Percentiles rank a stretch among this genome's conserved stretches.
Evolutionary conservation across 1,284 basidiomycete species (phyloP).

Genomic region (Singerocomus inundabilis): DNA sequence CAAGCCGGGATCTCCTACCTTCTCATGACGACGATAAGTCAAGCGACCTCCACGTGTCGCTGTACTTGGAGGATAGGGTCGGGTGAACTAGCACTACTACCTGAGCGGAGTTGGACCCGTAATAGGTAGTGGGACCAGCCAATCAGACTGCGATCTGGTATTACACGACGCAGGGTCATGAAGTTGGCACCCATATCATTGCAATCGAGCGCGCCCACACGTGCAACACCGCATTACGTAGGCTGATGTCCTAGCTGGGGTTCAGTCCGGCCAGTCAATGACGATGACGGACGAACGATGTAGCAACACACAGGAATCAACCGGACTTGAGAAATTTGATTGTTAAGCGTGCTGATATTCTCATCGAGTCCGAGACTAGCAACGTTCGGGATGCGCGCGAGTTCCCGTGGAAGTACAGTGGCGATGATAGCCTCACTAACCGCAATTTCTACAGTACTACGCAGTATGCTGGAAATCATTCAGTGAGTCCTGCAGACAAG

Average conservation of each 20-base stretch:
- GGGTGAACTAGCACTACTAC: no score
- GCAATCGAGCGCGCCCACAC: conserved; percentile 69
- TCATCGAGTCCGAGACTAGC: conserved; percentile 39
- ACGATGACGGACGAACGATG: conserved; percentile 2
- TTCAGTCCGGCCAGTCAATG: neutral
- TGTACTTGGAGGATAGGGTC: no score
- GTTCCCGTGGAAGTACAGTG: conserved; percentile 55
- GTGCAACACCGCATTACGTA: conserved; percentile 54
- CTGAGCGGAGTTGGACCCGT: no score
- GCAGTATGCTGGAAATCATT: conserved; percentile 48
- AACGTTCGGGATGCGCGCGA: conserved; percentile 47
- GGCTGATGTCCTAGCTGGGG: conserved; percentile 43
- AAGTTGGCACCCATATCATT: conserved; percentile 59
- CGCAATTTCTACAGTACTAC: conserved; percentile 72
- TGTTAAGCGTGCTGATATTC: conserved; percentile 49
- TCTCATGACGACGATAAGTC: no score
- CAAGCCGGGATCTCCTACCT: no score
- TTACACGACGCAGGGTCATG: no score
- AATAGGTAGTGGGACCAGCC: no score
- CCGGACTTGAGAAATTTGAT: conserved; percentile 53
- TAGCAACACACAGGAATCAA: conserved; percentile 47
- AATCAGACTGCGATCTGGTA: no score
- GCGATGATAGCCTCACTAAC: conserved; percentile 69
- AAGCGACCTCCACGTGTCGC: no score
- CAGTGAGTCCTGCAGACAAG: neutral